Percentiles rank a stretch among this genome's conserved stretches.
phyloP scores from a whole-genome alignment of 129 eudicot genomes.

The Pittosporum tobira region DNA sequence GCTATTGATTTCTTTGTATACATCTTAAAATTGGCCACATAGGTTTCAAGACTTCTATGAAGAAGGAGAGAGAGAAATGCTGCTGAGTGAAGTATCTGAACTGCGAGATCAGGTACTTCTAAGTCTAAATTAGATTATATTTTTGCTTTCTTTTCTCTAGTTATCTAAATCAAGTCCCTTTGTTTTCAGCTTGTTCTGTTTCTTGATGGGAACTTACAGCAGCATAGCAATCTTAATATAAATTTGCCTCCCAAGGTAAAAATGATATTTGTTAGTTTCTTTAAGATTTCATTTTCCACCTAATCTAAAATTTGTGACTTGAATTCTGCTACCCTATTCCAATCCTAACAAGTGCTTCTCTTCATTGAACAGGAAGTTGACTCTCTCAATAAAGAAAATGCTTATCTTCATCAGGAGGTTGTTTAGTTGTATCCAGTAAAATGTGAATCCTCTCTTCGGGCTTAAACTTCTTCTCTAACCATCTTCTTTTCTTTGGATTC shows the following conservation, averaged over 20 bases:
- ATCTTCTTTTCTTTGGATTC: slow-evolving; percentile 22
- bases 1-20: not conserved
- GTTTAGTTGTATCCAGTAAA: slow-evolving; percentile 10
- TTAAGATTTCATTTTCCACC: not conserved
- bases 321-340: not conserved
- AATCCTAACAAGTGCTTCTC: slow-evolving; percentile 9
- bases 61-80: slow-evolving; percentile 90
- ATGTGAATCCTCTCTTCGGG: slow-evolving; percentile 8
- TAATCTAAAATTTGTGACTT: not conserved
- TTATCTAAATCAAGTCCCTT: slow-evolving; percentile 5
- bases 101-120: slow-evolving; percentile 67
- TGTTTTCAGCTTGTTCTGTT: slow-evolving; percentile 44
- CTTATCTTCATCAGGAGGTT: slow-evolving; percentile 58
- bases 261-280: not conserved
- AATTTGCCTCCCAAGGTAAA: slow-evolving; percentile 25
- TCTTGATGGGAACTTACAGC: slow-evolving; percentile 55
- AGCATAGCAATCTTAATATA: slow-evolving; percentile 21
- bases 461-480: slow-evolving; percentile 5
- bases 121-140: not conserved
- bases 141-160: slow-evolving; percentile 2
- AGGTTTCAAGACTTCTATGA: slow-evolving; percentile 87
- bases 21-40: not conserved
- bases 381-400: slow-evolving; percentile 28
- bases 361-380: slow-evolving; percentile 40
- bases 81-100: slow-evolving; percentile 70